Percentiles rank a stretch among this genome's conserved stretches.
Evolutionary conservation across 2,329 filamentous ascomycete genomes (phyloP).

Genomic region (Colletotrichum neosansevieriae): DNA sequence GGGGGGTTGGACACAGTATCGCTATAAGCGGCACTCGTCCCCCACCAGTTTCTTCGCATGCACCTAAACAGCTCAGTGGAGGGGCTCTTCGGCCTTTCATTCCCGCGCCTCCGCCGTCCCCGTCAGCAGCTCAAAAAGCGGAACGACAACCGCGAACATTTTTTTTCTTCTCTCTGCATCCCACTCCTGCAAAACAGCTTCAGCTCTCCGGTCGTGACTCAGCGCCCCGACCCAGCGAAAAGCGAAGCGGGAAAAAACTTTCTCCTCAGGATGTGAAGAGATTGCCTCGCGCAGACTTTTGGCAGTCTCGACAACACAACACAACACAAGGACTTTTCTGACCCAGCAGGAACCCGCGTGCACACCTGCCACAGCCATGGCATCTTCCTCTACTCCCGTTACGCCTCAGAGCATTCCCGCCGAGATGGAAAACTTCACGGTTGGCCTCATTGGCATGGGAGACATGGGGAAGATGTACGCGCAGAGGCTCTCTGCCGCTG

Average conservation of each 20-base stretch:
- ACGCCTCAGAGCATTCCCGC: constrained; percentile 47
- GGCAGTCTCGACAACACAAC: constrained; percentile 10
- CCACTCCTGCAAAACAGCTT: neutral
- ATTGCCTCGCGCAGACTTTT: constrained; percentile 36
- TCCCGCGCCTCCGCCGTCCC: constrained; percentile 33
- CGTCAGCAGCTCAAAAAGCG: constrained; percentile 37
- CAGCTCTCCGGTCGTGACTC: constrained; percentile 16
- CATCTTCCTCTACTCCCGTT: constrained; percentile 33
- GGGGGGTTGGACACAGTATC: neutral
- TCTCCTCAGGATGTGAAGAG: constrained; percentile 41
- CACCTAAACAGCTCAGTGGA: constrained; percentile 29
- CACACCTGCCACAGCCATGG: constrained; percentile 21
- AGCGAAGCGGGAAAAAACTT: constrained; percentile 4
- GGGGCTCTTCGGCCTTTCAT: constrained; percentile 38
- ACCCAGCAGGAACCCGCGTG: neutral
- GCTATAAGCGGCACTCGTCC: constrained; percentile 30
- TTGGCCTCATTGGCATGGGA: constrained; percentile 98
- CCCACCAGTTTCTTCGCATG: constrained; percentile 35
- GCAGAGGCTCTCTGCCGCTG: constrained; percentile 85
- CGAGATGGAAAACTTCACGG: constrained; percentile 76
- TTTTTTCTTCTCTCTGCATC: constrained; percentile 19
- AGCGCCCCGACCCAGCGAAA: constrained; percentile 2
- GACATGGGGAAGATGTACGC: constrained; percentile 99
- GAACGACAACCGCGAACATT: constrained; percentile 15
- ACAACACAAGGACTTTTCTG: neutral